Base-by-base conservation (phyloP, 345 rosid genomes). In the Melaleuca alternifolia region DNA sequence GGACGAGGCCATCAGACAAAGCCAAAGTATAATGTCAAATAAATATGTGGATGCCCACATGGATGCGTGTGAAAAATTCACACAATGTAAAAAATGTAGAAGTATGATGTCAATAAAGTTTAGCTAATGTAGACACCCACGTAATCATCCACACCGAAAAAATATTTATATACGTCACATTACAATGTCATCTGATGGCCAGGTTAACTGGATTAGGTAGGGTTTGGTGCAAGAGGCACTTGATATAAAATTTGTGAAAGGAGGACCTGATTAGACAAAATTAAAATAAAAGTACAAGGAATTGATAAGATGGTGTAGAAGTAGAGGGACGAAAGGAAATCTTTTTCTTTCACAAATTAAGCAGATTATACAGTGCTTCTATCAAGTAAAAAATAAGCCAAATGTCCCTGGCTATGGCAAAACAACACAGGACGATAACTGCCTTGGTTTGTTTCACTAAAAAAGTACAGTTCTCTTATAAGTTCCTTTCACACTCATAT, bases 101-200 rank as follows among this genome's bases (percentile, higher is more conserved):
- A n/a, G 71, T 59, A 59, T 59, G 71, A 59, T 59, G 37, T n/a
- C 1, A 2, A 59, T 59, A 6, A 30, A 59, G 37, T 59, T 59
- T n/a, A n/a, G 71, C 18, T n/a, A 59, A 59, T 6, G 18, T 12
- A 59, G 71, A 59, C 1, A 1, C 5, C 5, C 71, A n/a, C 37
- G 5, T 12, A 59, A 59, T n/a, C 0, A 1, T 59, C 9, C 71
- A 59, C 0, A n/a, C 12, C n/a, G 71, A 0, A 59, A 59, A 59
- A 6, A 6, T 0, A 0, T 5, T n/a, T 59, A 59, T 59, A 4
- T 0, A 59, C 18, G 4, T 59, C 33, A 59, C 71, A n/a, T 12
- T n/a, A 2, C 12, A 33, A 59, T 16, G 6, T 3, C 2, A 59
- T 6, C 0, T 0, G 2, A 59, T 0, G 9, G 14, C 71, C 33